Percentiles rank a stretch among this genome's conserved stretches.
These are phyloP conservation scores for Vitis riparia DNA, from an alignment of 164 flowering plant genomes.

Conservation along the genomic window DNA sequence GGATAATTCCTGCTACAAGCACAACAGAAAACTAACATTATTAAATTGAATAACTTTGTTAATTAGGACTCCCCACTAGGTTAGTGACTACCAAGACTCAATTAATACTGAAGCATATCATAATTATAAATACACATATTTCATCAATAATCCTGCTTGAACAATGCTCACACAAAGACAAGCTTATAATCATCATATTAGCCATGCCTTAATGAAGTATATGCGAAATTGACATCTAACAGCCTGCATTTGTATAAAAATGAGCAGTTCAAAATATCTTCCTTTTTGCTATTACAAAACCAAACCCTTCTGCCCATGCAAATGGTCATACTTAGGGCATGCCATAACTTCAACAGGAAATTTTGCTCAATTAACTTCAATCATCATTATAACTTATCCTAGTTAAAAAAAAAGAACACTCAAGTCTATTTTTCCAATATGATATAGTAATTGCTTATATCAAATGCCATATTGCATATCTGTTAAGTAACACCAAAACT, in stretches of 20 bases:
- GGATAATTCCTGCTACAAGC: conserved; percentile 23
- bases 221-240: background rate
- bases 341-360: too few relatives aligned
- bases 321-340: too few relatives aligned
- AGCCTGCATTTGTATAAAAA: background rate
- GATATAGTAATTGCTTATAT: background rate
- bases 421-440: background rate
- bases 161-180: background rate
- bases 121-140: too few relatives aligned
- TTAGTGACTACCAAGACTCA: too few relatives aligned
- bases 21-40: background rate
- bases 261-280: background rate
- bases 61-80: too few relatives aligned
- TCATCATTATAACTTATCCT: background rate
- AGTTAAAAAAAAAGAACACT: background rate
- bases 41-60: too few relatives aligned
- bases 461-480: background rate
- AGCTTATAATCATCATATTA: background rate
- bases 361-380: too few relatives aligned
- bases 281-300: too few relatives aligned
- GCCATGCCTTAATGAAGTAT: background rate
- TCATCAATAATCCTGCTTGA: too few relatives aligned
- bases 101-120: background rate
- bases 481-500: background rate
- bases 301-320: too few relatives aligned